phyloP scores from a whole-genome alignment of 1,139 yeast species.

The Trichomonascaceae sp. region DNA sequence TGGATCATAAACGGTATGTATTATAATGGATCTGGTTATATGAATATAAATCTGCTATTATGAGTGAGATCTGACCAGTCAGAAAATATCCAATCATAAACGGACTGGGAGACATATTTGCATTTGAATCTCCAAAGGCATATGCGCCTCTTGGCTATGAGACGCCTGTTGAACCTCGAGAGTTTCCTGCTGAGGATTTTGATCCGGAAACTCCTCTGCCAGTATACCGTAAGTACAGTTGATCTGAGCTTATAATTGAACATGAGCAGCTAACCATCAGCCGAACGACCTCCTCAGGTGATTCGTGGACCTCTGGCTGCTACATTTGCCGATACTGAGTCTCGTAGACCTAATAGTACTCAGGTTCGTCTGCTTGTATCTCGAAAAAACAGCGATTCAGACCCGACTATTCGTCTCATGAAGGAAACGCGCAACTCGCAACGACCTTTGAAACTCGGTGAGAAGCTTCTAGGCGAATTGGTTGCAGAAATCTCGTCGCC shows the following conservation, averaged over 20 bases:
- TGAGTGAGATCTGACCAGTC: neutral
- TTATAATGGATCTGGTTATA: no score
- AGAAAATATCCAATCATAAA: constrained; percentile 4
- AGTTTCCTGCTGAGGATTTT: constrained; percentile 23
- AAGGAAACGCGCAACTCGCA: constrained; percentile 7
- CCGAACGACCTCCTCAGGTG: constrained; percentile 17
- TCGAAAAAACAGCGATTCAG: constrained; percentile 13
- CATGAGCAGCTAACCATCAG: neutral
- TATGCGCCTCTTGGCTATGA: constrained; percentile 29
- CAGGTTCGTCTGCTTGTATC: constrained; percentile 17
- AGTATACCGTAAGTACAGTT: constrained; percentile 20
- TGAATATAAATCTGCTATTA: no score
- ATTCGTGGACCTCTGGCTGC: constrained; percentile 24
- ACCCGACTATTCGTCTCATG: constrained; percentile 16
- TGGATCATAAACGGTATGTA: neutral
- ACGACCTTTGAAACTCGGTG: constrained; percentile 20
- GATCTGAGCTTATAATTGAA: neutral
- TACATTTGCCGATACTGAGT: constrained; percentile 29
- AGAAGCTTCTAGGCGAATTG: neutral
- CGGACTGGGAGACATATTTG: constrained; percentile 21
- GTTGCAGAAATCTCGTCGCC: constrained; percentile 3
- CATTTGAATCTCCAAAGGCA: constrained; percentile 27
- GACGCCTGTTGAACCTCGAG: constrained; percentile 18
- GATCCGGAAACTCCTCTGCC: constrained; percentile 26
- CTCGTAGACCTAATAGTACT: constrained; percentile 21